Base-by-base conservation (phyloP, 169 alveolate species). In the Pseudocohnilembus persalinus region DNA sequence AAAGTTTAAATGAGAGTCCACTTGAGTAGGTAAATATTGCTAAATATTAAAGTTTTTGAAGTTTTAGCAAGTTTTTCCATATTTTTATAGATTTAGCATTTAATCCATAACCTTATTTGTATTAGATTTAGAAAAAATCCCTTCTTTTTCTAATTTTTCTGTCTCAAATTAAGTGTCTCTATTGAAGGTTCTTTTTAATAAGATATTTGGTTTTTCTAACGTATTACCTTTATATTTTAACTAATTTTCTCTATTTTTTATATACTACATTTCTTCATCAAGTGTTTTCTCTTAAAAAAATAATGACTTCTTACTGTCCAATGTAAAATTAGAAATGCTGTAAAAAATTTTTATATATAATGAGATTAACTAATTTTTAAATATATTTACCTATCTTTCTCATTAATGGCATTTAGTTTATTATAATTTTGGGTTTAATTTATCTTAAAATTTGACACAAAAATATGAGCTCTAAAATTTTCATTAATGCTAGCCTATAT, bases 201-300 rank as follows among this genome's bases (percentile, higher is more conserved):
- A 87, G 24, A 90, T 72, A n/a, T 88, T 77, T 31, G 91, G 91
- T 79, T 87, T 87, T 29, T 89, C 91, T 32, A 90, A 82, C 29
- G 91, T 75, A 83, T 90, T 90, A 1, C 93, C 93, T 29, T 83
- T 77, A 35, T 75, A 83, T 83, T 81, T 82, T 68, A 86, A 87
- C 64, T 83, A 75, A 49, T 82, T 77, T 83, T 83, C 83, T 90
- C 93, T 86, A 72, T 79, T 86, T 73, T 83, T 63, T 32, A 88
- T 91, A 87, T 90, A 90, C 77, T 75, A 82, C 24, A 83, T 82
- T 90, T 90, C 93, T 75, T 90, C 93, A 31, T 82, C 85, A 29
- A 90, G 34, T 0, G 75, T 24, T 81, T 81, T 87, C 64, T 90
- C 80, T 30, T 87, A 79, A 74, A 83, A 81, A 76, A 82, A 88